These are phyloP conservation scores for Penicillium roqueforti DNA, from an alignment of 495 filamentous ascomycete species.

Conservation along the genomic window DNA sequence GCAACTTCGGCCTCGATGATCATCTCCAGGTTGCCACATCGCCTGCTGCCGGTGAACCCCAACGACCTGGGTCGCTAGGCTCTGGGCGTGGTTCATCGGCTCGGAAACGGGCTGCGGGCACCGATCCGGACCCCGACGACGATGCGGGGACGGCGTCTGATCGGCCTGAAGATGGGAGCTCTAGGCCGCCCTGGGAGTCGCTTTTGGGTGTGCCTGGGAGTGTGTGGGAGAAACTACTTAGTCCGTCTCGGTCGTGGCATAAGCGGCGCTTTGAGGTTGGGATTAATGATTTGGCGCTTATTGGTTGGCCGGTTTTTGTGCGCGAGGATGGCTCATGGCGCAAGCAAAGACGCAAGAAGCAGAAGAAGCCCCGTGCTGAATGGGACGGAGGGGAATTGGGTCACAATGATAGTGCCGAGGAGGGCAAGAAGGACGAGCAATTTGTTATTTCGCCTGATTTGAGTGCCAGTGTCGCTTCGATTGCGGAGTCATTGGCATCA, in stretches of 20 bases:
- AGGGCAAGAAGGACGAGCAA: constrained; percentile 29
- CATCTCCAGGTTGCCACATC: constrained; percentile 27
- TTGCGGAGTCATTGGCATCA: constrained; percentile 32
- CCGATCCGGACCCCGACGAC: constrained; percentile 45
- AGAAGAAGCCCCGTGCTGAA: constrained; percentile 37
- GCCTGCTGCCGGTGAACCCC: constrained; percentile 29
- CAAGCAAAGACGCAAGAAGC: constrained; percentile 65
- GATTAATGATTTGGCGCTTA: constrained; percentile 76
- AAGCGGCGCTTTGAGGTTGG: constrained; percentile 84
- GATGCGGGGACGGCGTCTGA: constrained; percentile 36
- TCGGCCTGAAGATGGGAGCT: constrained; percentile 48
- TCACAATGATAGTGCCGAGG: constrained; percentile 42
- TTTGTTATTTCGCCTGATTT: constrained; percentile 31
- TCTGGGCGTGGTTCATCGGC: constrained; percentile 36
- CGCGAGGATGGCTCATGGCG: constrained; percentile 82
- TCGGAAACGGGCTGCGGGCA: constrained; percentile 35
- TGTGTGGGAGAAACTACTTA: constrained; percentile 79
- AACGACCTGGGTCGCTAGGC: constrained; percentile 40
- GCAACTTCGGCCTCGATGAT: constrained; percentile 39
- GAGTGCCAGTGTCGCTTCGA: constrained; percentile 21
- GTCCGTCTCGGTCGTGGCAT: constrained; percentile 73
- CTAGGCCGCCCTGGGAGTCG: constrained; percentile 67
- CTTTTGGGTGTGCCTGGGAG: constrained; percentile 71
- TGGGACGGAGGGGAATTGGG: constrained; percentile 42
- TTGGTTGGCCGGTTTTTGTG: constrained; percentile 85